Conservation (phyloP, 441 rosid species). For the Arabidopsis lyrata region DNA sequence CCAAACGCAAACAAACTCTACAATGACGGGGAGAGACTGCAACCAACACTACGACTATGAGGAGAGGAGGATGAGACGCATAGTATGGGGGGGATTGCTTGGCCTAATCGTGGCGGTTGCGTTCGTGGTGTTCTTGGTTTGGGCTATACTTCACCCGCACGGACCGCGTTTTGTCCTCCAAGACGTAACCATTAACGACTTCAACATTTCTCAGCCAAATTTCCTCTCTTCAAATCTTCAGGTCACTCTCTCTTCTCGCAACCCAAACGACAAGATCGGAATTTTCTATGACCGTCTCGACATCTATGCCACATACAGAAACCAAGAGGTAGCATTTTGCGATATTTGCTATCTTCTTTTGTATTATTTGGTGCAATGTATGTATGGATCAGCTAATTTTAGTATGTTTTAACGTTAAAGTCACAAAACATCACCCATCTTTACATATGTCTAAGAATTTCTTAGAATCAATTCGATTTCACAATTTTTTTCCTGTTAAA, state of each 20-base stretch:
- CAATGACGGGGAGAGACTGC: slow-evolving; percentile 54
- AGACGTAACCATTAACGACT: slow-evolving; percentile 60
- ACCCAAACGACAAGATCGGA: slow-evolving; percentile 73
- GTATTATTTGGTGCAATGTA: slow-evolving; percentile 4
- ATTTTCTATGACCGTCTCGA: slow-evolving; percentile 66
- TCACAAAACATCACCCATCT: background rate
- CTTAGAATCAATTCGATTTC: background rate
- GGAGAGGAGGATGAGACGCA: slow-evolving; percentile 24
- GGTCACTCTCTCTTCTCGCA: slow-evolving; percentile 62
- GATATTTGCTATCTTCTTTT: background rate
- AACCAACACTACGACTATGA: slow-evolving; percentile 43
- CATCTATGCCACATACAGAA: slow-evolving; percentile 65
- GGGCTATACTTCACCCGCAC: slow-evolving; percentile 68
- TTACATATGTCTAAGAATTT: background rate
- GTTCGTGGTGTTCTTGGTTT: slow-evolving; percentile 56
- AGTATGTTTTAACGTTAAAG: slow-evolving; percentile 2
- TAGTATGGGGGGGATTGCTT: slow-evolving; percentile 31
- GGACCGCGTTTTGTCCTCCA: slow-evolving; percentile 68
- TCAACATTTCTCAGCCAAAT: slow-evolving; percentile 58
- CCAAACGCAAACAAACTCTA: slow-evolving; percentile 24
- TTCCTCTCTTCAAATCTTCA: slow-evolving; percentile 57
- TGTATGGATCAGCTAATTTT: background rate
- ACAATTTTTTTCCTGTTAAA: background rate
- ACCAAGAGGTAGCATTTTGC: slow-evolving; percentile 63
- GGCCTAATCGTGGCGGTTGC: slow-evolving; percentile 42